phyloP scores from a whole-genome alignment of 345 rosid genomes.

The Mercurialis annua region DNA sequence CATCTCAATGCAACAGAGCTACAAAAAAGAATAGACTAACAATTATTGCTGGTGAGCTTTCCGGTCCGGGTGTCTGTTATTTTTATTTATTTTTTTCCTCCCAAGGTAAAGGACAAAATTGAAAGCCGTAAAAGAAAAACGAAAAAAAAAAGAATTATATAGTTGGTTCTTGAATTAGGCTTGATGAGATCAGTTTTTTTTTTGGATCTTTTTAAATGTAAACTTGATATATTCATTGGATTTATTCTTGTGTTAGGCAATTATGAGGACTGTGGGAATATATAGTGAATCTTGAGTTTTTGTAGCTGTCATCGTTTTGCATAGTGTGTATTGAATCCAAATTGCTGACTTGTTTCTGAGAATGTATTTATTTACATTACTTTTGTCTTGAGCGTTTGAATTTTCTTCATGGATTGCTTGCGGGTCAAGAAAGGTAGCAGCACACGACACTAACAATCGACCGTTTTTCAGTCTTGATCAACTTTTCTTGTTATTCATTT shows the following conservation, averaged over 20 bases:
- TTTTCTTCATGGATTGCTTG: conserved; percentile 3
- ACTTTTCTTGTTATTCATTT: too few species aligned
- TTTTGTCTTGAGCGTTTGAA: background rate
- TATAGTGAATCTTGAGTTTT: conserved; percentile 28
- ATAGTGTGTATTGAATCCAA: conserved; percentile 7
- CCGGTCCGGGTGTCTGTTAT: conserved; percentile 31
- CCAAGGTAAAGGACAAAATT: conserved; percentile 16
- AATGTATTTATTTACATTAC: background rate
- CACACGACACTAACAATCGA: background rate
- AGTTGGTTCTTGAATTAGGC: conserved; percentile 38
- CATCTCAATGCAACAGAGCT: conserved; percentile 33
- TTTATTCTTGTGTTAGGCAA: conserved; percentile 53
- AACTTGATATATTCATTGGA: conserved; percentile 54
- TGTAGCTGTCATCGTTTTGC: conserved; percentile 23
- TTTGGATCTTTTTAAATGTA: conserved; percentile 8
- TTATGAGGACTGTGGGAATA: conserved; percentile 31
- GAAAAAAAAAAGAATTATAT: conserved; percentile 23
- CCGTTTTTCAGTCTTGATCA: too few species aligned
- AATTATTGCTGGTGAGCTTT: conserved; percentile 46
- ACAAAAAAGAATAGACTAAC: conserved; percentile 44
- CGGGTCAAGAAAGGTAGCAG: too few species aligned
- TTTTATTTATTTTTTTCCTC: conserved; percentile 21
- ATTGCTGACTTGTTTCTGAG: background rate
- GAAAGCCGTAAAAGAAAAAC: conserved; percentile 20
- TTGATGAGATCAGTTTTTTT: conserved; percentile 41